These are phyloP conservation scores for Oryza coarctata DNA, from an alignment of 176 grass and related monocot genomes.

Conservation along the genomic window DNA sequence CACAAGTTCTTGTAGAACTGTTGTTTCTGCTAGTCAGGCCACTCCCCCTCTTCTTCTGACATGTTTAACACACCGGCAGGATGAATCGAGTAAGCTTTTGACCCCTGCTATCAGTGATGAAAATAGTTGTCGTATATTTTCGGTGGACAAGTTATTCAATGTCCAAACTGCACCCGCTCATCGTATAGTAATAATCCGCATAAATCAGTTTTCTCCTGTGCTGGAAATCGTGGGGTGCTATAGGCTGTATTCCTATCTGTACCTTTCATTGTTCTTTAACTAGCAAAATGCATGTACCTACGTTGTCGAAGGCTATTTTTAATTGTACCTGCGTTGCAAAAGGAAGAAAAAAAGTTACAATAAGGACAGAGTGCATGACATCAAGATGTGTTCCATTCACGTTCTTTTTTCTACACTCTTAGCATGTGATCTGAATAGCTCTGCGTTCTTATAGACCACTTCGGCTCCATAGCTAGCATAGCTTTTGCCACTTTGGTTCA, in stretches of 20 bases:
- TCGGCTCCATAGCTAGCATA: too few relatives aligned
- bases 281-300: too few relatives aligned
- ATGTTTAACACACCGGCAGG: constrained; percentile 36
- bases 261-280: too few relatives aligned
- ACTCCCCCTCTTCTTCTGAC: constrained; percentile 26
- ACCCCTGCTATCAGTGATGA: constrained; percentile 33
- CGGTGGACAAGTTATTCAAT: constrained; percentile 16
- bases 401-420: too few relatives aligned
- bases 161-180: constrained; percentile 9
- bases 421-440: too few relatives aligned
- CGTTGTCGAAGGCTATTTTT: too few relatives aligned
- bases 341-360: too few relatives aligned
- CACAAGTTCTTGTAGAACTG: constrained; percentile 33
- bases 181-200: constrained; percentile 49
- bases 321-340: too few relatives aligned
- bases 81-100: constrained; percentile 43
- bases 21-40: constrained; percentile 30
- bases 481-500: too few relatives aligned
- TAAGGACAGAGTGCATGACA: too few relatives aligned
- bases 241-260: background rate
- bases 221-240: background rate
- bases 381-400: too few relatives aligned
- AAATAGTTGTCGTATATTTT: constrained; percentile 39
- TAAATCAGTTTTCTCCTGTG: constrained; percentile 5
- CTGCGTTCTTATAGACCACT: too few relatives aligned